These are phyloP conservation scores for Umbelopsis isabellina DNA, from an alignment of 192 early-diverging fungal genomes.

Conservation along the genomic window DNA sequence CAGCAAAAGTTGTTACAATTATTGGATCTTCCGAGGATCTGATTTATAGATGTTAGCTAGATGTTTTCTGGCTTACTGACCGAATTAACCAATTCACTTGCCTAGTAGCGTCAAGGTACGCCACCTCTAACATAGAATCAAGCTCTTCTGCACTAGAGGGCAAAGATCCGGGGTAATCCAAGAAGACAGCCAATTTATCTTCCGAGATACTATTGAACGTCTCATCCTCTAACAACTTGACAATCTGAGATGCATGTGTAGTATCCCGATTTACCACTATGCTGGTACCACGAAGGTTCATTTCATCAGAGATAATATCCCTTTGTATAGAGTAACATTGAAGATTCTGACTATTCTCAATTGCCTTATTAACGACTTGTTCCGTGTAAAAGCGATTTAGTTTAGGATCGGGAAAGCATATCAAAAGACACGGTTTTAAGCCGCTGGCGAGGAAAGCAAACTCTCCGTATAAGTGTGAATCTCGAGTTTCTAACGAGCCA, in stretches of 20 bases:
- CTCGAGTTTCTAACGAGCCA: not conserved
- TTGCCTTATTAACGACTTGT: not conserved
- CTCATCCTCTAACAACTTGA: not conserved
- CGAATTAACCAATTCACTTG: not conserved
- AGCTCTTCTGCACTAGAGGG: constrained; percentile 7
- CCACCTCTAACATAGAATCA: constrained; percentile 13
- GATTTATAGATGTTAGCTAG: not conserved
- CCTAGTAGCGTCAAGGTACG: constrained; percentile 13
- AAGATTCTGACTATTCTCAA: not conserved
- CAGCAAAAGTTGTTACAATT: constrained; percentile 5
- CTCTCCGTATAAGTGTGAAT: constrained; percentile 17
- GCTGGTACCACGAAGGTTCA: not conserved
- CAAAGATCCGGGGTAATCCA: constrained; percentile 20
- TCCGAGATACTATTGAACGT: not conserved
- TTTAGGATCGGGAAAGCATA: constrained; percentile 8
- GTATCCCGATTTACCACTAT: not conserved
- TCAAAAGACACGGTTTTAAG: constrained; percentile 11
- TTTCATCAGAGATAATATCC: not conserved
- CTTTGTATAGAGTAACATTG: not conserved
- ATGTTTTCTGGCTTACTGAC: not conserved
- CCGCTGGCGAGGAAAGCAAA: constrained; percentile 20
- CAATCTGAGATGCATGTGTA: not conserved
- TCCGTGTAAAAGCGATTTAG: not conserved
- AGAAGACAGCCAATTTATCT: not conserved
- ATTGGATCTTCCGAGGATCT: not conserved